Evolutionary conservation across 345 rosid genomes (phyloP).

Genomic region (Linum usitatissimum): DNA sequence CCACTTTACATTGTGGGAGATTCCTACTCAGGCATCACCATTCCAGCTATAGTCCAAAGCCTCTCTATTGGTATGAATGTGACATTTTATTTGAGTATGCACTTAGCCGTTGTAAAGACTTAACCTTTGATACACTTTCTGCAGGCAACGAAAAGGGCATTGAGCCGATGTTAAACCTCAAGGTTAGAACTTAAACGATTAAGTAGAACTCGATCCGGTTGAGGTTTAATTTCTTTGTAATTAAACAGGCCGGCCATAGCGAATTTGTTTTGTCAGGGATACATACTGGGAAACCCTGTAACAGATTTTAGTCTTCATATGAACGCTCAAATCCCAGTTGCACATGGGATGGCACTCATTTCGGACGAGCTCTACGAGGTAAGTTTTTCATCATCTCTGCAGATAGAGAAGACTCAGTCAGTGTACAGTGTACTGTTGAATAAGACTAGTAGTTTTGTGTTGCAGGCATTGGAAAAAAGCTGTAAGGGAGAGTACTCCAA

Average conservation of each 20-base stretch:
- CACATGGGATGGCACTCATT: background rate
- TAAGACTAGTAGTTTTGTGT: too few relatives aligned
- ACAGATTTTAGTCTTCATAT: slow-evolving; percentile 1
- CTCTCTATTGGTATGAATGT: slow-evolving; percentile 9
- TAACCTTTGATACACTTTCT: background rate
- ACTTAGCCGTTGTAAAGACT: background rate
- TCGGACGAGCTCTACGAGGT: background rate
- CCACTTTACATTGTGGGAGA: slow-evolving; percentile 36
- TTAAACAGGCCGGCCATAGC: too few relatives aligned
- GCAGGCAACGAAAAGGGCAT: slow-evolving; percentile 13
- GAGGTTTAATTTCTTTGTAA: background rate
- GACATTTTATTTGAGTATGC: slow-evolving; percentile 5
- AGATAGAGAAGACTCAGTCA: background rate
- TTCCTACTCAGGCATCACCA: slow-evolving; percentile 38
- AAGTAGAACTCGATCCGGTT: background rate
- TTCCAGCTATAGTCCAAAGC: slow-evolving; percentile 17
- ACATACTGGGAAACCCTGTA: slow-evolving; percentile 21
- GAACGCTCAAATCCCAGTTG: background rate
- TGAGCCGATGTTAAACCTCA: slow-evolving; percentile 16
- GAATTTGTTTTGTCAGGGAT: slow-evolving; percentile 15
- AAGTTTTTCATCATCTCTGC: background rate
- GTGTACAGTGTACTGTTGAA: background rate
- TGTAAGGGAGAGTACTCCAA: background rate
- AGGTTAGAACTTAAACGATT: slow-evolving; percentile 6
- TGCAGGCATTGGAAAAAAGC: background rate